Evolutionary conservation across 23 red algal genomes (phyloP).

Genomic region (Gracilaria gracilis): DNA sequence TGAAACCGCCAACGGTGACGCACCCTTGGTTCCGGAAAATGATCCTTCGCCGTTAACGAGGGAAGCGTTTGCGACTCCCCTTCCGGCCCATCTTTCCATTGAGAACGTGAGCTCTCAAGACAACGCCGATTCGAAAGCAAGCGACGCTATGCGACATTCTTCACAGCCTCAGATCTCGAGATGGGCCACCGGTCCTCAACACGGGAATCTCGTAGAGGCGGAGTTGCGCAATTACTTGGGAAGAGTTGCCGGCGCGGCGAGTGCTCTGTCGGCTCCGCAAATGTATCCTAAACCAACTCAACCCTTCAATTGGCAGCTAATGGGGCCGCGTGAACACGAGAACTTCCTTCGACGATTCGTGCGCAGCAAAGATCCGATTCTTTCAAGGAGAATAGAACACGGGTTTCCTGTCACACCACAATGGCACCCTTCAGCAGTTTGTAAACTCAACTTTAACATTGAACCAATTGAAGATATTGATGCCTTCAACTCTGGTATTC

Average conservation of each 20-base stretch:
- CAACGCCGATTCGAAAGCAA: neutral
- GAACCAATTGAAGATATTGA: slow-evolving; percentile 53
- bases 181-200: slow-evolving; percentile 46
- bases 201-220: slow-evolving; percentile 63
- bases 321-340: slow-evolving; percentile 74
- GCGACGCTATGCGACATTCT: too few relatives aligned
- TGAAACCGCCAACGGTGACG: slow-evolving; percentile 14
- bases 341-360: slow-evolving; percentile 71
- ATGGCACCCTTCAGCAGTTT: slow-evolving; percentile 63
- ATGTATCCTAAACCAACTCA: slow-evolving; percentile 83
- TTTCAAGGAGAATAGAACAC: neutral
- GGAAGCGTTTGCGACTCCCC: slow-evolving; percentile 18
- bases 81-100: neutral
- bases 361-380: slow-evolving; percentile 55
- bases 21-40: neutral
- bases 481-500: slow-evolving; percentile 31
- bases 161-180: neutral
- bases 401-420: slow-evolving; percentile 37
- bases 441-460: slow-evolving; percentile 69
- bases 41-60: slow-evolving; percentile 16
- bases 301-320: slow-evolving; percentile 62
- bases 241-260: slow-evolving; percentile 57
- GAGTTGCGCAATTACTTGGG: slow-evolving; percentile 71
- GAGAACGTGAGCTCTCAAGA: slow-evolving; percentile 3
- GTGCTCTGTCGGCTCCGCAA: slow-evolving; percentile 33